Evolutionary conservation across 129 eudicot genomes (phyloP), one percentile per base, ranked within the genome.

Genomic region (Centaurea solstitialis): DNA sequence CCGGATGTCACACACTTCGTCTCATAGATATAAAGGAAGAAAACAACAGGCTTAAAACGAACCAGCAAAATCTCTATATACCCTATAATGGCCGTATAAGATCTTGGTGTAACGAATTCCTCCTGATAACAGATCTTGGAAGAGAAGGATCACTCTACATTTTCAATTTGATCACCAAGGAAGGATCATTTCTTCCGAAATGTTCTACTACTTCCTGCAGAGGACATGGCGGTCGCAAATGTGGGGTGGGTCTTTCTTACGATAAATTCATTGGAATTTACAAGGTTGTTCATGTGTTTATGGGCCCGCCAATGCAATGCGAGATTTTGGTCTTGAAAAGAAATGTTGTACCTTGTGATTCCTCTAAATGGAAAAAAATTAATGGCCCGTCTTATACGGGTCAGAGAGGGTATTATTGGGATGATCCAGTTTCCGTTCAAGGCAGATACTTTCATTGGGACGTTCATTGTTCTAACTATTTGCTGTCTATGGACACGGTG

Each of bases 401-500:
- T 74, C 13, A 68, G 11, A 74, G 79, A 62, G 66, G 33, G 23
- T 65, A 53, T 47, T 50, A 50, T 69, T 86, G 86, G 86, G 81
- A 78, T 15, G 81, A 82, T 68, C 86, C 88, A 5, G 74, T 86
- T 61, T 82, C 72, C 1, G 72, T 82, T 69, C 47, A 62, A 50
- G 89, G 84, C 0, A 35, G 86, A 69, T 82, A 82, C 73, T 6
- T 86, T 70, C 81, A 86, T 68, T 78, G 89, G 89, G 79, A 78
- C 20, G 86, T 79, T 62, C 74, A 41, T 45, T 74, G 75, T 74
- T 41, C 74, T 9, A 75, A 75, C 45, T 75, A 59, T 75, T 22
- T 82, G 15, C 13, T 86, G 57, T 86, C 84, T 10, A 78, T 86
- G 86, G 86, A 82, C 38, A 79, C 80, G 4, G 84, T 69, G 3